Percentiles rank a stretch among this genome's conserved stretches.
Conservation (phyloP, 2,329 filamentous ascomycete genomes). For the Aaosphaeria pasadenensis region DNA sequence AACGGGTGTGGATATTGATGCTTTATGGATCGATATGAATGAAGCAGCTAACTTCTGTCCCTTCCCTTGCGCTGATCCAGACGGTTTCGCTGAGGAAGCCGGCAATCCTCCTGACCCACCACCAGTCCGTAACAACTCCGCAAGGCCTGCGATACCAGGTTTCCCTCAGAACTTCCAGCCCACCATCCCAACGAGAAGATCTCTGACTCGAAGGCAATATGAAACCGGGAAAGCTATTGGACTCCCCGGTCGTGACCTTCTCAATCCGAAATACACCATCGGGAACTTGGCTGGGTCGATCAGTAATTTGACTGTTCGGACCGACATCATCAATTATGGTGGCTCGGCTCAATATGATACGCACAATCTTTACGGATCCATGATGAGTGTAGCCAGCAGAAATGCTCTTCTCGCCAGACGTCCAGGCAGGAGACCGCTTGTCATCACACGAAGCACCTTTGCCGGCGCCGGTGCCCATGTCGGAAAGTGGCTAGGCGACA, state of each 20-base stretch:
- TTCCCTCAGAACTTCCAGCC: conserved; percentile 69
- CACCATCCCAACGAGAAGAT: conserved; percentile 11
- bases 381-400: conserved; percentile 68
- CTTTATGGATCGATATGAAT: conserved; percentile 56
- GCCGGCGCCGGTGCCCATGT: conserved; percentile 64
- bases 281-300: not conserved
- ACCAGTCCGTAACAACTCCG: conserved; percentile 57
- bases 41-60: conserved; percentile 34
- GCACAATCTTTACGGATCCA: conserved; percentile 72
- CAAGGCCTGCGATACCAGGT: conserved; percentile 60
- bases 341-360: conserved; percentile 69
- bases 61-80: conserved; percentile 48
- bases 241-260: not conserved
- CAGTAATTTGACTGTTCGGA: not conserved
- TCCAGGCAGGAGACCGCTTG: conserved; percentile 61
- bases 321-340: conserved; percentile 52
- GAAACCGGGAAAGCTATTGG: not conserved
- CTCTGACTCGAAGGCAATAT: conserved; percentile 11
- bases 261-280: not conserved
- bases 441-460: conserved; percentile 76
- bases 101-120: conserved; percentile 62
- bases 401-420: conserved; percentile 65
- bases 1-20: conserved; percentile 71
- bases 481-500: conserved; percentile 61
- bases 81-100: conserved; percentile 36